Percentiles rank a stretch among this genome's conserved stretches.
phyloP scores from a whole-genome alignment of 2,329 filamentous ascomycete species.

The Metarhizium humberi region DNA sequence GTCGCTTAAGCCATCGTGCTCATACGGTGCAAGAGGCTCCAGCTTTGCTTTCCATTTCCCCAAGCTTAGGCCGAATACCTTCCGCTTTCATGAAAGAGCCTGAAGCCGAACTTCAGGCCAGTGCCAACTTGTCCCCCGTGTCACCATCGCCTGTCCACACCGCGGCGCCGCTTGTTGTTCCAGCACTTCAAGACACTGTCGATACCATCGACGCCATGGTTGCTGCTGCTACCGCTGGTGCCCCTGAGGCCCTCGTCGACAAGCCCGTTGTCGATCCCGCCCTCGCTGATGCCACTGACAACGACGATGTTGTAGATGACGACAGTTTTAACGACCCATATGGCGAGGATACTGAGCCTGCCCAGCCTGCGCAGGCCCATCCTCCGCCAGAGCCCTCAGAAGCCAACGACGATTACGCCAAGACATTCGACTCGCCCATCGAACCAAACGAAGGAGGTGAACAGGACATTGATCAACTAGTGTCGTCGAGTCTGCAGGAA shows the following conservation, averaged over 20 bases:
- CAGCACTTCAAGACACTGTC: constrained; percentile 42
- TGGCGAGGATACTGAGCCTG: constrained; percentile 26
- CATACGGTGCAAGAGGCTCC: neutral
- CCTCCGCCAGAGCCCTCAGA: constrained; percentile 20
- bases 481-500: constrained; percentile 31
- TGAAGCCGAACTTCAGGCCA: constrained; percentile 39
- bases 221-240: constrained; percentile 19
- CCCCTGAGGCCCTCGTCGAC: constrained; percentile 17
- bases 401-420: constrained; percentile 40
- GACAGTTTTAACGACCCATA: constrained; percentile 41
- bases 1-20: neutral
- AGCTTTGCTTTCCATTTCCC: constrained; percentile 7
- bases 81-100: constrained; percentile 34
- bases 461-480: constrained; percentile 28
- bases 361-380: constrained; percentile 10
- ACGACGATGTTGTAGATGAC: constrained; percentile 31
- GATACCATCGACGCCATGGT: constrained; percentile 40
- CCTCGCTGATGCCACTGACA: constrained; percentile 23
- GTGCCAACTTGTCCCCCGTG: constrained; percentile 42
- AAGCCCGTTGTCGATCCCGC: constrained; percentile 13
- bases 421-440: constrained; percentile 40
- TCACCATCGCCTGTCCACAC: constrained; percentile 40
- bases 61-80: constrained; percentile 1
- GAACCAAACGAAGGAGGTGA: constrained; percentile 25
- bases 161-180: constrained; percentile 36